Conservation (phyloP, 83 land plant genomes). For the Picea abies region DNA sequence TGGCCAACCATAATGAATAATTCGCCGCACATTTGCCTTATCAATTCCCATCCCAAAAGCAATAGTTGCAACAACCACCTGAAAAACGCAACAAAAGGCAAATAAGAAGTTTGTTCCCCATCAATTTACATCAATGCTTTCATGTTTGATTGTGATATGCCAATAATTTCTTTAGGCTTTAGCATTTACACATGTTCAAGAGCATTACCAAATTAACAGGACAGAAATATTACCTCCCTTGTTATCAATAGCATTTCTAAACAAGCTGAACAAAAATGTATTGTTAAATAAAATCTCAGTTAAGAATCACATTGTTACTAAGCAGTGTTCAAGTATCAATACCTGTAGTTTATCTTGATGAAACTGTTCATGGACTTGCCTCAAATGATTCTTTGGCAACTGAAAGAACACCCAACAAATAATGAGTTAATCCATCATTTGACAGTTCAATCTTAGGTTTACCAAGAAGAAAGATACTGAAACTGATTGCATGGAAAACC, state of each 20-base stretch:
- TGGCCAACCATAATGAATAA: constrained; percentile 97
- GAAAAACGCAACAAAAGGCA: background rate
- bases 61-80: constrained; percentile 93
- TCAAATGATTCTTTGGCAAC: constrained; percentile 68
- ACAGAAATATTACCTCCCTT: background rate
- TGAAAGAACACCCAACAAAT: constrained; percentile 18
- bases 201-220: background rate
- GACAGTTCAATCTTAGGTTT: background rate
- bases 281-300: background rate
- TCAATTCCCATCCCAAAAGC: constrained; percentile 99
- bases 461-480: background rate
- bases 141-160: background rate
- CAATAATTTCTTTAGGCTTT: background rate
- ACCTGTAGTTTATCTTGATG: constrained; percentile 60
- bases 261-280: background rate
- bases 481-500: background rate
- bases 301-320: background rate
- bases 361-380: constrained; percentile 62
- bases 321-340: background rate
- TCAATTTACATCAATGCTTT: background rate
- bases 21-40: constrained; percentile 73
- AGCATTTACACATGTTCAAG: constrained; percentile 2
- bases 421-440: background rate
- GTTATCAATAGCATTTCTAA: background rate
- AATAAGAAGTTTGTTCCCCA: background rate